Percentiles rank a stretch among this genome's conserved stretches.
These are phyloP conservation scores for Eleusine coracana DNA, from an alignment of 176 grass and related monocot genomes.

Conservation along the genomic window DNA sequence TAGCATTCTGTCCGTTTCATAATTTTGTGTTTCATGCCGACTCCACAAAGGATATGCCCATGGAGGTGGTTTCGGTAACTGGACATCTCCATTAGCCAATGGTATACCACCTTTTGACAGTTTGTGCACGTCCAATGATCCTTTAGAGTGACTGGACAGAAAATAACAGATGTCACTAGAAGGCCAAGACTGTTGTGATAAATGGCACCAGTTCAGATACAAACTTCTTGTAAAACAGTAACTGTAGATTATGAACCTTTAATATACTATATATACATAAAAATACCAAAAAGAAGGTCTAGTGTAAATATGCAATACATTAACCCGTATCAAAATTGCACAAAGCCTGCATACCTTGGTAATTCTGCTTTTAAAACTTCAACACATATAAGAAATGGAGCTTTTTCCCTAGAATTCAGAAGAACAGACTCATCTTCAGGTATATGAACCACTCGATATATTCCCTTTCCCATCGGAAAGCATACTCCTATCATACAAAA, in stretches of 20 bases:
- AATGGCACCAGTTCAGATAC: slow-evolving; percentile 4
- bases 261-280: slow-evolving; percentile 4
- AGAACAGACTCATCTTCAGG: slow-evolving; percentile 94
- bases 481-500: slow-evolving; percentile 73
- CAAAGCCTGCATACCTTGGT: slow-evolving; percentile 59
- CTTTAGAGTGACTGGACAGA: slow-evolving; percentile 65
- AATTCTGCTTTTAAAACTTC: slow-evolving; percentile 97
- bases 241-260: background rate
- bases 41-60: slow-evolving; percentile 99
- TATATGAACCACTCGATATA: slow-evolving; percentile 93
- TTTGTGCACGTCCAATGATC: slow-evolving; percentile 75
- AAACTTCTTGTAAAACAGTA: slow-evolving; percentile 19
- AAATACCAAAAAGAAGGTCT: background rate
- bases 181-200: slow-evolving; percentile 19
- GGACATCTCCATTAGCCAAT: slow-evolving; percentile 92
- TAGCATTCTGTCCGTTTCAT: slow-evolving; percentile 88
- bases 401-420: slow-evolving; percentile 97
- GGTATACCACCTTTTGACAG: slow-evolving; percentile 89
- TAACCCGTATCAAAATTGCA: slow-evolving; percentile 4
- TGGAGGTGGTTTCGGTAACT: slow-evolving; percentile 94
- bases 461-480: slow-evolving; percentile 97
- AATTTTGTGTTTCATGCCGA: slow-evolving; percentile 64
- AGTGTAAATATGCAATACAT: slow-evolving; percentile 31
- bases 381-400: slow-evolving; percentile 98
- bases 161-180: slow-evolving; percentile 13